Evolutionary conservation across 768 basidiomycete genomes (phyloP), one percentile per base, ranked within the genome.

Genomic region (Paxillus rubicundulus): DNA sequence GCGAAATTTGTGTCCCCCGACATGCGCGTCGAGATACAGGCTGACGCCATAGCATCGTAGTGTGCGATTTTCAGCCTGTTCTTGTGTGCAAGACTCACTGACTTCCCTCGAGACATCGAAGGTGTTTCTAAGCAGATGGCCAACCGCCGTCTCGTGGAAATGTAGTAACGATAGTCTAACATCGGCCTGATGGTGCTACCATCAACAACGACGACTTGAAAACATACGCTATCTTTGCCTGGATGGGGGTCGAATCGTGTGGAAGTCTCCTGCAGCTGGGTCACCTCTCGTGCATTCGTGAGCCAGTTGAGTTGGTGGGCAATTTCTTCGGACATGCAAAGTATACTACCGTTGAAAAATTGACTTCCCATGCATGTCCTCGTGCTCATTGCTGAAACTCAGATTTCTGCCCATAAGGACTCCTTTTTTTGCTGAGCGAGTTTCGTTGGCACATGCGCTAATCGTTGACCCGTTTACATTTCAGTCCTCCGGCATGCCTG

Each of bases 1-100:
- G 68, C 72, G 10, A 62, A 64, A 40, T 80, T 81, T 53, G 77
- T 80, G 13, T 64, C 69, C 36, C 48, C 64, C 6, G 72, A 74
- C 10, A 81, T 82, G 80, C 76, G 68, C 58, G 79, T 81, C 6
- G 81, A 81, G 56, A 79, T 82, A 36, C 80, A 82, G 62, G 79
- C 77, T 14, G 79, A 82, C 59, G 80, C 79, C 0, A 61, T 79
- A 12, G 3, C 18, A 30, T 30, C 42, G 13, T 52, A 32, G 50
- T 52, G 13, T 27, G 44, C 18, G 6, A 20, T 36, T 17, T 46
- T 16, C 12, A 9, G 17, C 14, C 24, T 12, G n/a, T 14, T 14
- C 9, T 16, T 27, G 5, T 12, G 12, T 27, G 18, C 24, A 20
- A 24, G 18, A 21, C 6, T 30, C 24, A 6, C 41, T 27, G 6